Evolutionary conservation across 1,284 basidiomycete genomes (phyloP).

Genomic region (Omphalotus olearius): DNA sequence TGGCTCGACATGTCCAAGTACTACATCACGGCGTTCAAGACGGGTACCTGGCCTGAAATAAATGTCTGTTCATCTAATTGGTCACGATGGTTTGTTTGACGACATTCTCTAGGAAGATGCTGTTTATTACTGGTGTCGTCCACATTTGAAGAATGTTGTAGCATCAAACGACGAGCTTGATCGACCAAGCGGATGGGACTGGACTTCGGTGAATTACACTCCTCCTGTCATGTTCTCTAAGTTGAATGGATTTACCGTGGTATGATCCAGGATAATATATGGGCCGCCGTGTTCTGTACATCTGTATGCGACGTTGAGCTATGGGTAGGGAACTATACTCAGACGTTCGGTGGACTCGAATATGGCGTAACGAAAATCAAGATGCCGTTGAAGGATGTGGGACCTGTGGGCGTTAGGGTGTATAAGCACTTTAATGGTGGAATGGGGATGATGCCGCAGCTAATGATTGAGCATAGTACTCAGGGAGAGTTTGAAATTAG

Average conservation of each 20-base stretch:
- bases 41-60: constrained; percentile 56
- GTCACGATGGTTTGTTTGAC: not conserved
- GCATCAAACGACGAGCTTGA: constrained; percentile 32
- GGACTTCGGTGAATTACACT: constrained; percentile 31
- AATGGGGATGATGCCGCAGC: not conserved
- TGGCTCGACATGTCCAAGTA: constrained; percentile 46
- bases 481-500: constrained; percentile 3
- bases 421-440: not conserved
- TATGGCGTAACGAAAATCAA: constrained; percentile 34
- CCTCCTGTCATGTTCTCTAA: not conserved
- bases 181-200: constrained; percentile 37
- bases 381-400: not conserved
- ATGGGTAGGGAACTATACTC: constrained; percentile 29
- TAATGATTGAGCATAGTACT: constrained; percentile 3
- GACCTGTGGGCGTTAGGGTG: constrained; percentile 4
- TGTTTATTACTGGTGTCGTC: constrained; percentile 60
- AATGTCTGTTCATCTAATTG: constrained; percentile 24
- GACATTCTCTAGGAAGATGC: constrained; percentile 37
- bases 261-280: constrained; percentile 32
- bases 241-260: not conserved
- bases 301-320: constrained; percentile 42
- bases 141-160: constrained; percentile 46
- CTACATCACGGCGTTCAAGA: constrained; percentile 62
- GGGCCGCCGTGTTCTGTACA: constrained; percentile 51
- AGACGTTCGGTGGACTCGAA: constrained; percentile 27